Evolutionary conservation across 75 land plant genomes (phyloP).

Genomic region (Selaginella moellendorffii): DNA sequence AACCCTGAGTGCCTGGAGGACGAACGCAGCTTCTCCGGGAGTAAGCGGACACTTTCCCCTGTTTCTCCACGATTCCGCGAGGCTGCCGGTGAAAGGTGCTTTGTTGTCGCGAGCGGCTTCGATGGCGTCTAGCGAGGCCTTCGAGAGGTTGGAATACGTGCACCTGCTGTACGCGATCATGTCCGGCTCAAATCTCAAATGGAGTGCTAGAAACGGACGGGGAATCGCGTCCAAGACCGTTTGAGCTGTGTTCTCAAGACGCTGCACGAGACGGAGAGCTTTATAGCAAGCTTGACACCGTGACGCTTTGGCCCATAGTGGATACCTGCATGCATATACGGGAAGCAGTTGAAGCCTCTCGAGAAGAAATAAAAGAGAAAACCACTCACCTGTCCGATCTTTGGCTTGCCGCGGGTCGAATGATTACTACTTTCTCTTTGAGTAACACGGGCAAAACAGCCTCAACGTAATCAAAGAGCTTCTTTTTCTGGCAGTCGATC

Average conservation of each 20-base stretch:
- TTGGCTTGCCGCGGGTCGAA: slow-evolving; percentile 81
- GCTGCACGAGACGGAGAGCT: slow-evolving; percentile 51
- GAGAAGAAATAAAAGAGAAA: no score
- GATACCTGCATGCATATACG: slow-evolving; percentile 39
- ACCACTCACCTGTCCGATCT: slow-evolving; percentile 73
- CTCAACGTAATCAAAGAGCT: slow-evolving; percentile 64
- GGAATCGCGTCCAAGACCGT: slow-evolving; percentile 57
- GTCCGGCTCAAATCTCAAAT: slow-evolving; percentile 87
- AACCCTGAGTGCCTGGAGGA: slow-evolving; percentile 51
- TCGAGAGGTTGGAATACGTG: slow-evolving; percentile 43
- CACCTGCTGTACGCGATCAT: slow-evolving; percentile 93
- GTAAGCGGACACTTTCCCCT: slow-evolving; percentile 88
- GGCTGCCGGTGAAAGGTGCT: slow-evolving; percentile 46
- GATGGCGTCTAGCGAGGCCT: slow-evolving; percentile 37
- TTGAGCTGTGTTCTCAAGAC: slow-evolving; percentile 38
- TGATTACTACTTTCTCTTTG: slow-evolving; percentile 43
- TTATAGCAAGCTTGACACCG: slow-evolving; percentile 75
- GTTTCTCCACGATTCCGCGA: slow-evolving; percentile 51
- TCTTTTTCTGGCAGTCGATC: slow-evolving; percentile 59
- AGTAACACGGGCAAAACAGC: slow-evolving; percentile 50
- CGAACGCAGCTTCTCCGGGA: slow-evolving; percentile 60
- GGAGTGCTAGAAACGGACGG: slow-evolving; percentile 71
- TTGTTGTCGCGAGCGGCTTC: slow-evolving; percentile 46
- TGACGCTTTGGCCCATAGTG: slow-evolving; percentile 52
- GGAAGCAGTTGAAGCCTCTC: no score